Evolutionary conservation across 228 moss, liverwort and hornwort species (phyloP), one percentile per base, ranked within the genome.

Genomic region (Sphagnum magellanicum): DNA sequence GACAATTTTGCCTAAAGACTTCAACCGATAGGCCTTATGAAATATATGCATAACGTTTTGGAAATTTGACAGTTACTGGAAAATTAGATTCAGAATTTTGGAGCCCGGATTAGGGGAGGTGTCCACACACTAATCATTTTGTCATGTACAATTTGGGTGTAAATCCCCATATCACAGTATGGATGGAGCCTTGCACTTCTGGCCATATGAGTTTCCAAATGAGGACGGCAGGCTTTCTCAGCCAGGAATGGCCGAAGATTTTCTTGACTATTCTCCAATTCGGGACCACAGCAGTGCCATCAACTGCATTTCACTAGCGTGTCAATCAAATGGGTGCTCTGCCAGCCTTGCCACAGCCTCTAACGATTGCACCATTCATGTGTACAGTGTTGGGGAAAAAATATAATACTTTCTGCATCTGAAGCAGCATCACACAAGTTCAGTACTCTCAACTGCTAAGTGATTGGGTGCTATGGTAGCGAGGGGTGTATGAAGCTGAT

Each of bases 101-200:
- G 32, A 32, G 32, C 32, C 32, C 32, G 3, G 32, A 32, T 32
- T 3, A 32, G 32, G 32, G 32, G 3, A 32, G 32, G 32, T 32
- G 3, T 32, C 32, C 2, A 32, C 32, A 3, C 32, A 32, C 32
- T 32, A 32, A 32, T 32, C 32, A 32, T 32, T 32, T 32, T 32
- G 32, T 32, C 32, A 55, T 55, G 55, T 55, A 12, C 55, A 55
- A 55, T 8, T 55, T 8, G 55, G 55, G 8, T 55, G 8, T 12
- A 55, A 12, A 12, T 55, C 55, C 12, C 4, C 55, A 55, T 12
- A 50, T 77, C 68, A 77, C 97, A 98, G 97, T 76, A 81, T 47
- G 66, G 89, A 93, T 71, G 97, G 97, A 67, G 79, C 87, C 16
- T 71, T 98, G 75, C 83, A 87, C 70, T 93, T 98, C 66, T 98